Percentiles rank a stretch among this genome's conserved stretches.
These are phyloP conservation scores for Byssoonygena ceratinophila DNA, from an alignment of 2,329 filamentous ascomycete genomes.

Conservation along the genomic window DNA sequence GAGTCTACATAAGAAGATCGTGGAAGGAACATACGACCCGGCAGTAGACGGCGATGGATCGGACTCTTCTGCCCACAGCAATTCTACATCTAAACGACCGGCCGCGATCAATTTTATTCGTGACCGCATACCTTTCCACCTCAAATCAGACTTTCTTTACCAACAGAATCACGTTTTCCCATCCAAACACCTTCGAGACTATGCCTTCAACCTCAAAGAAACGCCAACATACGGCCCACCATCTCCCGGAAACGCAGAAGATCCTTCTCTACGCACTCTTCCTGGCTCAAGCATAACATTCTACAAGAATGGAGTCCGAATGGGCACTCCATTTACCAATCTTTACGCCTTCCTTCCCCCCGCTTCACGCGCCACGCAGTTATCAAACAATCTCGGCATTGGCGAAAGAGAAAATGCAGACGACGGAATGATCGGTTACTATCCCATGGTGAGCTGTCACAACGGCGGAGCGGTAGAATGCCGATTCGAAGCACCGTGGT, in stretches of 20 bases:
- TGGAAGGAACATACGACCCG: conserved; percentile 78
- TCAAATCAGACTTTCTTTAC: conserved; percentile 88
- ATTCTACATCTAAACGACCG: conserved; percentile 34
- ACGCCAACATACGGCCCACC: conserved; percentile 40
- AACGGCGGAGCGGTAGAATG: conserved; percentile 81
- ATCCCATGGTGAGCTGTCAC: conserved; percentile 86
- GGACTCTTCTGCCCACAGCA: neutral
- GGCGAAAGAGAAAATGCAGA: conserved; percentile 79
- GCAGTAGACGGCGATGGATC: conserved; percentile 51
- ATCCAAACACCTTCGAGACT: conserved; percentile 76
- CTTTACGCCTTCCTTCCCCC: conserved; percentile 85
- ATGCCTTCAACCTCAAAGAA: conserved; percentile 38
- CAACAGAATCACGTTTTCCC: conserved; percentile 56
- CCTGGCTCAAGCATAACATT: conserved; percentile 77
- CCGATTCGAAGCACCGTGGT: conserved; percentile 91
- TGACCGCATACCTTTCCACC: conserved; percentile 86
- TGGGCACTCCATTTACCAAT: conserved; percentile 80
- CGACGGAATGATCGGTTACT: conserved; percentile 91
- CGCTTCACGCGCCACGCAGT: conserved; percentile 50
- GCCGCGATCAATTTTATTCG: conserved; percentile 72
- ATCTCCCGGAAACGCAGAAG: conserved; percentile 52
- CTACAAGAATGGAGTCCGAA: conserved; percentile 80
- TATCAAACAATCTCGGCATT: conserved; percentile 38
- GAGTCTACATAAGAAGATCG: conserved; percentile 74
- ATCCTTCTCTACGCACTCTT: conserved; percentile 71